A percentile compares a stretch with the other conserved stretches of the same genome.
Conservation (phyloP, 139 green algal species). For the Micromonas commoda region DNA sequence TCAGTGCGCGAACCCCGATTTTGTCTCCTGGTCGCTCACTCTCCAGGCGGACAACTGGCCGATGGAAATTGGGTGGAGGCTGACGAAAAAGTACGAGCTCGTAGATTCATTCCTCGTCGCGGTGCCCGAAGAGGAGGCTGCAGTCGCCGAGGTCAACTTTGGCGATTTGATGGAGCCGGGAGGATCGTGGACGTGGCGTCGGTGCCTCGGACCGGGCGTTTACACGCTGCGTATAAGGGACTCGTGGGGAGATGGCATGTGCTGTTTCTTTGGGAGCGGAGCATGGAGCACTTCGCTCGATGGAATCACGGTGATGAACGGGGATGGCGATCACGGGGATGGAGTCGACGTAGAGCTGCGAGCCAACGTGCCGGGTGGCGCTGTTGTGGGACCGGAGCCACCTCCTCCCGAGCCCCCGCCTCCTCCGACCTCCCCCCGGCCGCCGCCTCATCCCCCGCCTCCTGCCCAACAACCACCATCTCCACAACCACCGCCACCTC, state of each 20-base stretch:
- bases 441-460: no score
- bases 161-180: neutral
- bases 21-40: neutral
- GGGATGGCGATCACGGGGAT: neutral
- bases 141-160: neutral
- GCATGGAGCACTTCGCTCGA: neutral
- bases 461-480: no score
- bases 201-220: neutral
- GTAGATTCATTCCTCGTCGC: neutral
- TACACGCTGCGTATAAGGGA: neutral
- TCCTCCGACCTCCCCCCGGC: no score
- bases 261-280: neutral
- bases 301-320: neutral
- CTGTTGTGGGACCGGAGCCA: neutral
- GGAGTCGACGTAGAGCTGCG: neutral
- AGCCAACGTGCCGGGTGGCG: neutral
- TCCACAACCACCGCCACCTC: no score
- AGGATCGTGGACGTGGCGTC: neutral
- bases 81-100: neutral
- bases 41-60: neutral
- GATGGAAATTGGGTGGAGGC: neutral
- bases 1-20: neutral
- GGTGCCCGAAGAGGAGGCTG: neutral
- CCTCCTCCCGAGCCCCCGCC: no score
- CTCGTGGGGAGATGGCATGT: neutral